Base-by-base conservation (phyloP, 2,329 filamentous ascomycete species). In the Curvularia lunata region DNA sequence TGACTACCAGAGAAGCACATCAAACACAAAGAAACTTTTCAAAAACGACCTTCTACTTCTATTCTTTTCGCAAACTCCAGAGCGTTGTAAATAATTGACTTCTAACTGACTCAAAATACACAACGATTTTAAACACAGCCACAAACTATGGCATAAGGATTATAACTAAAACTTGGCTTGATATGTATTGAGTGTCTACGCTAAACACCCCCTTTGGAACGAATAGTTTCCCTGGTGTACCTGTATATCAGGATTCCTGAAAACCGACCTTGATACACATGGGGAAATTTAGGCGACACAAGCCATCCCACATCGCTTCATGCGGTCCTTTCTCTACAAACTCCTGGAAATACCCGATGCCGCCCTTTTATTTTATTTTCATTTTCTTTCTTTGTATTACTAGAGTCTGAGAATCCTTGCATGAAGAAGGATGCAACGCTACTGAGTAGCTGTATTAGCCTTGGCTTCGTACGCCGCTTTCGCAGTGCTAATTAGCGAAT, bases 401-500 rank as follows among this genome's bases (percentile, higher is more conserved):
- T 37, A 16, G 32, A 37, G 13, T n/a, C n/a, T n/a, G n/a, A n/a
- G n/a, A n/a, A n/a, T n/a, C 32, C 13, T 6, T 5, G 16, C 16
- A 37, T n/a, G 4, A 12, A 37, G 32, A n/a, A n/a, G n/a, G 7
- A 1, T 37, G 32, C 16, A n/a, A 37, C 4, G 16, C 32, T 37
- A 37, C 5, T 37, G 32, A 37, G 32, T 16, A n/a, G 16, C 16
- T n/a, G 32, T 6, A 13, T 37, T 37, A n/a, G 13, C 7, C 45
- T 51, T 58, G 13, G 41, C 52, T 23, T 69, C 63, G 19, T 76
- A 77, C 16, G 83, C 83, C 64, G 78, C 78, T 71, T 79, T 79
- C n/a, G 88, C 88, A 16, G 84, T 82, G 45, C 82, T 82, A 40
- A 81, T 68, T 41, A 91, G 73, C 1, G 74, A 72, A 1, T 88